Conservation (phyloP, 495 filamentous ascomycete species). For the Penicillium tannophilum region DNA sequence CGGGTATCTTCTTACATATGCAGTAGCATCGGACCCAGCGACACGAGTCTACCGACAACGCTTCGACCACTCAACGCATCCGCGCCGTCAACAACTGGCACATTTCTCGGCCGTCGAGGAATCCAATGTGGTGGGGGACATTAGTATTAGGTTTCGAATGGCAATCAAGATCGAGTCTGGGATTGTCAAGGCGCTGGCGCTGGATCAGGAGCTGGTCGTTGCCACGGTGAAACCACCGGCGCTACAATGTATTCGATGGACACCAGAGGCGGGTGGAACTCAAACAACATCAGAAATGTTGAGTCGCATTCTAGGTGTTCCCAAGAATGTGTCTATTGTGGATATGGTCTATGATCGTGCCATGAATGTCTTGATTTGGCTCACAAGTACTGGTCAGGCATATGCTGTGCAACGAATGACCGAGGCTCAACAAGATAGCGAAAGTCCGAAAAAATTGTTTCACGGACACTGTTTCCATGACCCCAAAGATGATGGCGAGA, state of each 20-base stretch:
- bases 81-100: constrained; percentile 70
- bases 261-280: constrained; percentile 72
- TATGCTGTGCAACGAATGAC: constrained; percentile 85
- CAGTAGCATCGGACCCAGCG: constrained; percentile 80
- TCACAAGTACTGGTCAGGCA: constrained; percentile 84
- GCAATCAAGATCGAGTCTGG: constrained; percentile 98
- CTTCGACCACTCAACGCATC: constrained; percentile 68
- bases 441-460: constrained; percentile 67
- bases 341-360: constrained; percentile 97
- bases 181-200: constrained; percentile 80
- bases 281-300: constrained; percentile 92
- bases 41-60: constrained; percentile 81
- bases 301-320: constrained; percentile 81
- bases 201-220: constrained; percentile 92
- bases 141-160: constrained; percentile 92
- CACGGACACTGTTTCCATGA: constrained; percentile 88
- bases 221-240: constrained; percentile 92
- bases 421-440: constrained; percentile 33
- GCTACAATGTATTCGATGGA: constrained; percentile 95
- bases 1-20: constrained; percentile 93
- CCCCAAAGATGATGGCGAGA: constrained; percentile 58
- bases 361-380: constrained; percentile 96
- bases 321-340: constrained; percentile 69
- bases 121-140: constrained; percentile 78
- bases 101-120: constrained; percentile 63